Percentiles rank a stretch among this genome's conserved stretches.
Evolutionary conservation across 2,329 filamentous ascomycete species (phyloP).

Genomic region (Orbilia oligospora): DNA sequence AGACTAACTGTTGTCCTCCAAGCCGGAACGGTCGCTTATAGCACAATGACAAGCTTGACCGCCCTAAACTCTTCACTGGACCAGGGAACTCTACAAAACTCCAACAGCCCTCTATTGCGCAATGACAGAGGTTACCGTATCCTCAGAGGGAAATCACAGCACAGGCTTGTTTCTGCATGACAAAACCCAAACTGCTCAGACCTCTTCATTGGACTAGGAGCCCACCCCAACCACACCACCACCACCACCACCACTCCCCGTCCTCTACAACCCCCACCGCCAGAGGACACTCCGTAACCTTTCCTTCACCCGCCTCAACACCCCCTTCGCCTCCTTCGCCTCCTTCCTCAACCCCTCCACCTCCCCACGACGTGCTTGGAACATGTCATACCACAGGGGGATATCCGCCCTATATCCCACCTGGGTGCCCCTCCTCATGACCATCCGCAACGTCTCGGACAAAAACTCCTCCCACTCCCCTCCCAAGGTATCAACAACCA

Average conservation of each 20-base stretch:
- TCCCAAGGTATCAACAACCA: conserved; percentile 1
- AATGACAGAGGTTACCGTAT: conserved; percentile 4
- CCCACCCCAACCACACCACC: background rate
- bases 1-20: background rate
- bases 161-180: background rate
- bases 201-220: background rate
- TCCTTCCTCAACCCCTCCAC: background rate
- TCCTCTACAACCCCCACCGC: conserved; percentile 2
- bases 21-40: background rate
- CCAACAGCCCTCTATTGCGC: conserved; percentile 1
- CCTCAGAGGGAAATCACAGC: background rate
- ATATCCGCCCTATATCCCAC: conserved; percentile 3
- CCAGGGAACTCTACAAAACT: background rate
- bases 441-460: background rate
- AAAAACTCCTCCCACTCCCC: conserved; percentile 1
- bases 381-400: conserved; percentile 7
- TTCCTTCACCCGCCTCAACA: background rate
- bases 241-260: background rate
- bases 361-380: background rate
- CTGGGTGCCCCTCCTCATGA: conserved; percentile 5
- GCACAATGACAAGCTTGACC: conserved; percentile 4
- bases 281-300: background rate
- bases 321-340: background rate
- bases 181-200: background rate
- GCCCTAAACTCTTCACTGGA: background rate